Percentiles rank a stretch among this genome's conserved stretches.
phyloP scores from a whole-genome alignment of 2,329 filamentous ascomycete genomes.

The Ceratocystis colombiana region DNA sequence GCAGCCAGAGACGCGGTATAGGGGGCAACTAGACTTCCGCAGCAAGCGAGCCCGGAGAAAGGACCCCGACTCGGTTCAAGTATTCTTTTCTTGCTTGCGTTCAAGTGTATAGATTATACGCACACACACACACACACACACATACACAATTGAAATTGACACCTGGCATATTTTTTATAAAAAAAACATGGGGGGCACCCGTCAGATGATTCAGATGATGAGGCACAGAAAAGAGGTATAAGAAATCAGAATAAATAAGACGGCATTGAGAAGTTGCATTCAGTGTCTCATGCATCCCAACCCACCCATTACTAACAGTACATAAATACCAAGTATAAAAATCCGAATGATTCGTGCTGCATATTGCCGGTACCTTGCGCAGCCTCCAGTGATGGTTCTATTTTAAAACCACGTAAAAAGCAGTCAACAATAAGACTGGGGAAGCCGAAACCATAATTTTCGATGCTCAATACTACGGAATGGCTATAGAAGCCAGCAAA shows the following conservation, averaged over 20 bases:
- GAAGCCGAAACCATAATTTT: background rate
- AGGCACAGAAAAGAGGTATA: background rate
- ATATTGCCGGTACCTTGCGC: too few relatives aligned
- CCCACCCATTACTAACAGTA: background rate
- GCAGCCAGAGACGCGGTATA: too few relatives aligned
- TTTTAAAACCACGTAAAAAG: background rate
- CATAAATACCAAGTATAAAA: background rate
- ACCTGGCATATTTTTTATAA: background rate
- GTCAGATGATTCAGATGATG: slow-evolving; percentile 9
- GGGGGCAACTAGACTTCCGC: background rate
- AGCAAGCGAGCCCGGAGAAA: too few relatives aligned
- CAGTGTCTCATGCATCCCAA: slow-evolving; percentile 7
- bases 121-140: too few relatives aligned
- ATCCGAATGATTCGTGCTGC: too few relatives aligned
- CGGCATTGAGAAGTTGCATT: background rate
- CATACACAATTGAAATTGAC: background rate
- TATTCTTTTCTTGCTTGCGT: too few relatives aligned
- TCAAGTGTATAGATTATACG: too few relatives aligned
- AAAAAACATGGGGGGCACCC: background rate
- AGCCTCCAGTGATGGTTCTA: background rate
- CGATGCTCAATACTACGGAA: background rate
- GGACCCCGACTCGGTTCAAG: too few relatives aligned
- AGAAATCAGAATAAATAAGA: background rate
- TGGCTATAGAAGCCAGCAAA: background rate
- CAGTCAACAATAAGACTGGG: background rate